Evolutionary conservation across 768 basidiomycete species (phyloP).

Genomic region (Rhizopogon salebrosus): DNA sequence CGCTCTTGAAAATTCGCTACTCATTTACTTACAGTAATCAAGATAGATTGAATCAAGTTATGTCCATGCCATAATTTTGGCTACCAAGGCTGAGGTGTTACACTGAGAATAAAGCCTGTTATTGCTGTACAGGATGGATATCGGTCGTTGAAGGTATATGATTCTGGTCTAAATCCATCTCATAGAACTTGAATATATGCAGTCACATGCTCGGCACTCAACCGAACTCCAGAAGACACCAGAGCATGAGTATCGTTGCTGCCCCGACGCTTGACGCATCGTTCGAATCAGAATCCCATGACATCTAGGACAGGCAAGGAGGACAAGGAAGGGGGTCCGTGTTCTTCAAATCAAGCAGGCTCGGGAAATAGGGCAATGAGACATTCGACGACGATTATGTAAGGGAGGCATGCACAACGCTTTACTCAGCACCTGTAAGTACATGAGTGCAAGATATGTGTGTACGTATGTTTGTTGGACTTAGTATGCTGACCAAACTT

Average conservation of each 20-base stretch:
- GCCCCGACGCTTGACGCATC: constrained; percentile 28
- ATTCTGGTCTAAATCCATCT: neutral
- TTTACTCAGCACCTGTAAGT: no score
- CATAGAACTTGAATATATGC: neutral
- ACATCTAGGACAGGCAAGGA: constrained; percentile 68
- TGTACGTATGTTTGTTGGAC: neutral
- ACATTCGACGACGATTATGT: constrained; percentile 39
- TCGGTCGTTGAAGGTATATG: no score
- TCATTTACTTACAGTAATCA: neutral
- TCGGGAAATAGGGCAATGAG: constrained; percentile 9
- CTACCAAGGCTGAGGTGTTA: no score
- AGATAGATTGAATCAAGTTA: neutral
- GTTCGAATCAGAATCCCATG: constrained; percentile 44
- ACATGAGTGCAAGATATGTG: no score
- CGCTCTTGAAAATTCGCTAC: neutral
- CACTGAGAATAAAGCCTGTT: neutral
- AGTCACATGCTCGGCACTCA: neutral
- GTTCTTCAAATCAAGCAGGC: constrained; percentile 53
- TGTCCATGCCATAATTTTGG: neutral
- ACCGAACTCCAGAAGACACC: constrained; percentile 7
- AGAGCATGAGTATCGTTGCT: constrained; percentile 20
- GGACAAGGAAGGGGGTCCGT: constrained; percentile 45
- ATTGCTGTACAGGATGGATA: neutral
- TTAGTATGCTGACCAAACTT: neutral
- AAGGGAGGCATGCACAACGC: constrained; percentile 65